Percentiles rank a stretch among this genome's conserved stretches.
These are phyloP conservation scores for Rhodotorula sp. DNA, from an alignment of 1,284 basidiomycete genomes.

Conservation along the genomic window DNA sequence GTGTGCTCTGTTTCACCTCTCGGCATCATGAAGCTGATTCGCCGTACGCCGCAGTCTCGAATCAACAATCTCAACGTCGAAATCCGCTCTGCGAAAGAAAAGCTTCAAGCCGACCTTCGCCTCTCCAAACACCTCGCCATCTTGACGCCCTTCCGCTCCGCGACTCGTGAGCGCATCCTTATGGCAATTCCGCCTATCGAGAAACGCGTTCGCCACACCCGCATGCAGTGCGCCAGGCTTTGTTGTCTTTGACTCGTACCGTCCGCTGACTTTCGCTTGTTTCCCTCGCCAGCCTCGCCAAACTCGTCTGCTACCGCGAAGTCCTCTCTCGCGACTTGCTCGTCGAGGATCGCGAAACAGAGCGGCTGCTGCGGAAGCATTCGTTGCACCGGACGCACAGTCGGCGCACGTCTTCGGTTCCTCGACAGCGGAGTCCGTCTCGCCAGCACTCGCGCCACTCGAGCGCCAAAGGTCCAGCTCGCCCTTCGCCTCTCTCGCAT, in stretches of 20 bases:
- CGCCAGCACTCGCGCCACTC: neutral
- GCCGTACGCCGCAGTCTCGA: conserved; percentile 53
- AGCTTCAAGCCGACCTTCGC: conserved; percentile 69
- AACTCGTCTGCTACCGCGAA: conserved; percentile 68
- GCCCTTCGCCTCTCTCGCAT: neutral
- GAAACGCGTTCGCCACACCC: conserved; percentile 63
- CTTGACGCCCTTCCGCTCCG: conserved; percentile 78
- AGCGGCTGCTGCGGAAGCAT: conserved; percentile 25
- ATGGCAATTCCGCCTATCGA: conserved; percentile 63
- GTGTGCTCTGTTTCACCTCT: neutral
- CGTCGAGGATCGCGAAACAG: conserved; percentile 62
- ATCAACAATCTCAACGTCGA: conserved; percentile 63
- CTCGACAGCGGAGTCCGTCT: neutral
- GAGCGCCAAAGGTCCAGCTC: neutral
- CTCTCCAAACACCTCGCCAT: conserved; percentile 77
- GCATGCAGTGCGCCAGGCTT: conserved; percentile 56
- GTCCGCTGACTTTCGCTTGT: neutral
- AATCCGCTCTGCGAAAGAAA: conserved; percentile 59
- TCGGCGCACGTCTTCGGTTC: conserved; percentile 1
- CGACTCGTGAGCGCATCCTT: conserved; percentile 73
- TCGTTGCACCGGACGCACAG: conserved; percentile 24
- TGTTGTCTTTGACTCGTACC: neutral
- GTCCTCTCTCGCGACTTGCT: conserved; percentile 70
- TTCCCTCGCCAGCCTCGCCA: conserved; percentile 54
- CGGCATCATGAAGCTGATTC: neutral